Conservation (phyloP, 2,329 filamentous ascomycete species). For the Ceratocystis diversiconidia region DNA sequence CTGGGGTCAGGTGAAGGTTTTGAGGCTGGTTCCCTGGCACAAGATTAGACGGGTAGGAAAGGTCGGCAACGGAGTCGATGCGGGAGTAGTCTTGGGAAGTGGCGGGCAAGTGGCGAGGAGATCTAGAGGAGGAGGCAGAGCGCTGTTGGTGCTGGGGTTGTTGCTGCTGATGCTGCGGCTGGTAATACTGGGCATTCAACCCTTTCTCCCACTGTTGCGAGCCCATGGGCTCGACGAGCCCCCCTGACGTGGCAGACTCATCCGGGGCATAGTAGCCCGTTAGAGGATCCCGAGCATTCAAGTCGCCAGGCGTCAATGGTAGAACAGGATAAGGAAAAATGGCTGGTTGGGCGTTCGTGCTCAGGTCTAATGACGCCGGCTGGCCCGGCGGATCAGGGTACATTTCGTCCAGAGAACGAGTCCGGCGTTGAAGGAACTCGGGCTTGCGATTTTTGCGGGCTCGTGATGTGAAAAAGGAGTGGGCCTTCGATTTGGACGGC, state of each 20-base stretch:
- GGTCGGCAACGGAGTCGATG: neutral
- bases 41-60: neutral
- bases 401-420: constrained; percentile 28
- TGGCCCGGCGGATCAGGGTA: constrained; percentile 24
- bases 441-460: constrained; percentile 19
- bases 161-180: neutral
- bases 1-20: neutral
- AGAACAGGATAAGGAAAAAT: constrained; percentile 8
- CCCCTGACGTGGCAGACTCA: neutral
- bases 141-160: neutral
- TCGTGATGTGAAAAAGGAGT: constrained; percentile 5
- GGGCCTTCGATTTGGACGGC: constrained; percentile 20
- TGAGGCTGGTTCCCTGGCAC: neutral
- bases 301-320: constrained; percentile 14
- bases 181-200: neutral
- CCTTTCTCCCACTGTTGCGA: neutral
- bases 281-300: constrained; percentile 14
- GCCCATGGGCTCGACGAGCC: neutral
- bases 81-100: neutral
- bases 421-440: constrained; percentile 19
- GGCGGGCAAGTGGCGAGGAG: neutral
- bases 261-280: constrained; percentile 8
- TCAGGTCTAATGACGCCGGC: constrained; percentile 9
- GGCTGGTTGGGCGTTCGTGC: neutral
- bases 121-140: neutral